Base-by-base conservation (phyloP, 2,329 filamentous ascomycete species). In the Neobulgaria alba region DNA sequence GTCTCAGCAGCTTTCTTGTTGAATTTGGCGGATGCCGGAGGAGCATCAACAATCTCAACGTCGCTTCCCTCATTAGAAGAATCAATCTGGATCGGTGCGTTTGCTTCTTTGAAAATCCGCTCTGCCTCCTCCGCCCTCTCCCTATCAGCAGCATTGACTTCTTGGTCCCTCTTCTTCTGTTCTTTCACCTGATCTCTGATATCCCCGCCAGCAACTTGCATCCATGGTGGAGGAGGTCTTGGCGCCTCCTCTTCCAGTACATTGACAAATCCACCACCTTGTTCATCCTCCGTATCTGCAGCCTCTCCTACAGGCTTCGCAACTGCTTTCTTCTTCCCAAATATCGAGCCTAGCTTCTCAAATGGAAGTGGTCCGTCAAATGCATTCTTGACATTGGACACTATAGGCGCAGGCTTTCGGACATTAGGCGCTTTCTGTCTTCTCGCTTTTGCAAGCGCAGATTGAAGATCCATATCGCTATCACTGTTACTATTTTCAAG, bases 331-430 rank as follows among this genome's bases (percentile, higher is more conserved):
- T 66, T 68, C 47, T 67, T 69, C 4, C 62, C 63, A 45, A 78
- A 79, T 2, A 79, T 66, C 1, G 70, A 73, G 2, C 75, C 80
- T 1, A 95, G 70, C 56, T 87, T 90, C 52, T 95, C 88, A 56
- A 98, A 98, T 0, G 92, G 92, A 4, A 98, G 63, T 0, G 89
- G 87, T 0, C 90, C 90, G 49, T 77, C 76, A 56, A 94, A 84
- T 3, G 76, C 69, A 51, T 78, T 77, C 49, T 74, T 76, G 26
- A 72, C 67, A 36, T 75, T 78, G 8, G 71, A 60, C n/a, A 62
- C 55, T 3, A 65, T 55, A 15, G 64, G 58, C 3, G 61, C 56
- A 18, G 59, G 49, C 35, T 61, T 37, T 31, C 61, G 65, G 14
- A 60, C 59, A 31, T 60, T 57, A 2, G 59, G 49, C 30, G 70